Evolutionary conservation across 2,329 filamentous ascomycete genomes (phyloP).

Genomic region (Colletotrichum falcatum): DNA sequence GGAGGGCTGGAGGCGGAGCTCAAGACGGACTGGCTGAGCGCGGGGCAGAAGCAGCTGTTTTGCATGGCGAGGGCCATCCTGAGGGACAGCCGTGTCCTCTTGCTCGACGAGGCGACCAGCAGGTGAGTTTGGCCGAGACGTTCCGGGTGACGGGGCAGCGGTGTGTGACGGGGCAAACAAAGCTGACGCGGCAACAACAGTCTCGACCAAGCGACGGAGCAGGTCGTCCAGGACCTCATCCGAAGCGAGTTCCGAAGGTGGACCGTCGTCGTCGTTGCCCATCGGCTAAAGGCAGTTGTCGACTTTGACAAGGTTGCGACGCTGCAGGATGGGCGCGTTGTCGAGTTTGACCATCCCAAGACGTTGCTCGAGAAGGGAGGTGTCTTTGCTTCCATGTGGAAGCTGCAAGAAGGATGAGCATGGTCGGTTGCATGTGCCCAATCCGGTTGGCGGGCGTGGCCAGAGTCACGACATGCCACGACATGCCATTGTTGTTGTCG

Average conservation of each 20-base stretch:
- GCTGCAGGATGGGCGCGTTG: slow-evolving; percentile 19
- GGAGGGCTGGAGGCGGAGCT: slow-evolving; percentile 76
- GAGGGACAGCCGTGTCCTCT: slow-evolving; percentile 71
- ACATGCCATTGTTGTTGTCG: too few species aligned
- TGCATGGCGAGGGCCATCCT: slow-evolving; percentile 79
- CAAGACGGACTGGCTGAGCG: slow-evolving; percentile 79
- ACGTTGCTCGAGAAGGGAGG: slow-evolving; percentile 59
- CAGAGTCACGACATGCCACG: too few species aligned
- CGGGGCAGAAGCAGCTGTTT: slow-evolving; percentile 77
- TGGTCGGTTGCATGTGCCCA: too few species aligned
- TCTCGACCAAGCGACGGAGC: too few species aligned
- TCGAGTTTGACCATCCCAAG: slow-evolving; percentile 9
- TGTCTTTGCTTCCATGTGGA: slow-evolving; percentile 26
- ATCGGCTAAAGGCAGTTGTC: slow-evolving; percentile 30
- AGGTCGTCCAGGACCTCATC: too few species aligned
- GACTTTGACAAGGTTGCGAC: slow-evolving; percentile 24
- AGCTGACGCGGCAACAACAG: too few species aligned
- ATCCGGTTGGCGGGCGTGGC: not conserved
- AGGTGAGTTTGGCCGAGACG: slow-evolving; percentile 70
- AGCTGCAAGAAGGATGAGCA: slow-evolving; percentile 17
- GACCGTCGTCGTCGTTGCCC: slow-evolving; percentile 46
- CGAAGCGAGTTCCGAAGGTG: slow-evolving; percentile 69
- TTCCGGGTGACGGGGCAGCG: too few species aligned
- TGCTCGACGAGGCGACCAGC: slow-evolving; percentile 83
- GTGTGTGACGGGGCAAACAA: too few species aligned